Base-by-base conservation (phyloP, 805 yeast species). In the Suhomyces sp. region DNA sequence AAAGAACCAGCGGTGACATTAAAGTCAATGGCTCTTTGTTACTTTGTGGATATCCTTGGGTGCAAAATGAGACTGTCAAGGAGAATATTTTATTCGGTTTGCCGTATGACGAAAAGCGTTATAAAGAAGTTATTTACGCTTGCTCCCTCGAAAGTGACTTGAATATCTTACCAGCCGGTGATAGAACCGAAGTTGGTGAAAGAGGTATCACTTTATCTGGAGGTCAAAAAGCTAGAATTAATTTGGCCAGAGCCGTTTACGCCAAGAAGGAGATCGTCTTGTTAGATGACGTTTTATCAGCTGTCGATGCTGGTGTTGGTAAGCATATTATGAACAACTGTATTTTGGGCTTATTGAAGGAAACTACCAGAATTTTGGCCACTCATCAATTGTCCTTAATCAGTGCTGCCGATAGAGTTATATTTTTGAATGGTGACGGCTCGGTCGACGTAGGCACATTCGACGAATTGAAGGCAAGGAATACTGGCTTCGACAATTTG, bases 271-370 rank as follows among this genome's bases (percentile, higher is more conserved):
- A 86, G 60, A 84, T 87, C 21, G 77, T 85, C 40, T 67, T 89
- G 47, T 68, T 89, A 48, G 96, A 89, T 63, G 96, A 89, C 64
- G 90, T 88, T 13, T 75, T 89, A 52, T 82, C 89, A 70, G 96
- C 96, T 4, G 96, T 89, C 6, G 96, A 89, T 67, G 90, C 93
- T 29, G 83, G 88, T 60, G 96, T 88, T 44, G 96, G 94, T n/a
- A 81, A 80, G 51, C 90, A 85, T 60, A 86, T 89, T 48, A 81
- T 88, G 79, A 77, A 82, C 49, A 75, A 81, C 40, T 89, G 96
- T 67, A 66, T 89, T 43, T 56, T 79, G 54, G 91, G 88, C 0
- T 53, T 82, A 24, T 63, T 90, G 53, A 68, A 71, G 40, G 66
- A 68, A 17, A 82, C 79, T 60, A 90, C 97, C 0, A 77, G 94